These are phyloP conservation scores for Xylaria multiplex DNA, from an alignment of 2,329 filamentous ascomycete genomes.

Conservation along the genomic window DNA sequence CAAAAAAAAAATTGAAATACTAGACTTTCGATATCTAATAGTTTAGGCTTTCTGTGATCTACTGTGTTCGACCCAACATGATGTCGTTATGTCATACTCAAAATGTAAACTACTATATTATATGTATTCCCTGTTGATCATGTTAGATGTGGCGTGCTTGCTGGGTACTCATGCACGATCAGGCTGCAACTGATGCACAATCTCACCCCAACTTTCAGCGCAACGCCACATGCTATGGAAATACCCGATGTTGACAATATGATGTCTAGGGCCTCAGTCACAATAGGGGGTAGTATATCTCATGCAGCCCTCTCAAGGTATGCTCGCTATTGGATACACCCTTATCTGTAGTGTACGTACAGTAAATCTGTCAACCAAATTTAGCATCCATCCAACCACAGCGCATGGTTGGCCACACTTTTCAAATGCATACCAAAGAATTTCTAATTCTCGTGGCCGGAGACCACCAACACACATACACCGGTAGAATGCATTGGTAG, in stretches of 20 bases:
- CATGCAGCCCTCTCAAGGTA: not conserved
- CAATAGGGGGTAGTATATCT: not conserved
- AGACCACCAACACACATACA: no score
- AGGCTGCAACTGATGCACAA: not conserved
- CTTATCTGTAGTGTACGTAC: slow-evolving; percentile 21
- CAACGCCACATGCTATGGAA: not conserved
- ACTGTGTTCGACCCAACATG: not conserved
- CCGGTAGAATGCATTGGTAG: not conserved
- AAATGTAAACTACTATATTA: not conserved
- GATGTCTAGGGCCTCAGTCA: not conserved
- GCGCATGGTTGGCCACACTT: not conserved
- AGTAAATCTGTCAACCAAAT: slow-evolving; percentile 1
- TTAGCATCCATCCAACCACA: not conserved
- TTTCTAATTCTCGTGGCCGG: not conserved
- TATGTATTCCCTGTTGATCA: slow-evolving; percentile 5
- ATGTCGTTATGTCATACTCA: not conserved
- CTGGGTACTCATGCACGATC: slow-evolving; percentile 1
- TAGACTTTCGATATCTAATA: slow-evolving; percentile 7
- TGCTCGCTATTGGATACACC: slow-evolving; percentile 10
- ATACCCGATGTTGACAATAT: not conserved
- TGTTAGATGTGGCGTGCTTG: not conserved
- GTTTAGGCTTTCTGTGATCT: not conserved
- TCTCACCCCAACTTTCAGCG: not conserved
- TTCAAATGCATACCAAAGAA: not conserved
- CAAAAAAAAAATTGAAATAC: slow-evolving; percentile 15